Base-by-base conservation (phyloP, 768 basidiomycete genomes). In the Termitomyces sp. region DNA sequence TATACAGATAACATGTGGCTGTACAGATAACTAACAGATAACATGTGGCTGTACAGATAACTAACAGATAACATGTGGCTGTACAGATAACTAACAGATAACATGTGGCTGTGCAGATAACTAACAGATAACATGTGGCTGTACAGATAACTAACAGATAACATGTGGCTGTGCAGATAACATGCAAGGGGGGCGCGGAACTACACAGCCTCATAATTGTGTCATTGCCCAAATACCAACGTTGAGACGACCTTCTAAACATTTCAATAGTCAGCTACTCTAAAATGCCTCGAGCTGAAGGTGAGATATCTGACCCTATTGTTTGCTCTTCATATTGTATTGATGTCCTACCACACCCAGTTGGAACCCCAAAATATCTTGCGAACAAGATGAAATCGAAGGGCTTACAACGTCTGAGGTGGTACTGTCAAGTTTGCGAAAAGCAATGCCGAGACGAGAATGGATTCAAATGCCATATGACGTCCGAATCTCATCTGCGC, bases 401-500 rank as follows among this genome's bases (percentile, higher is more conserved):
- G 71, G 96, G 95, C 68, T 81, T 96, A 53, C 96, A 97, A 74
- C 87, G 94, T 69, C 85, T 98, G 65, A 85, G 96, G 64, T 98
- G 96, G 96, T 99, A 92, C 77, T 98, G 96, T 70, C 96, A 99
- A 81, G 93, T 98, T 66, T 98, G 97, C 84, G 79, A 98, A 82
- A 99, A 99, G 73, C 96, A 98, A 75, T 98, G 96, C 74, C 82
- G 96, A 72, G 92, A 98, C 74, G 97, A 98, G 79, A 99, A 99
- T 74, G 97, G 96, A 17, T 99, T 98, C 85, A 97, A 97, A 76
- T 96, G 94, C 73, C 95, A 98, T 72, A 84, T 87, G 15, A 83
- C 85, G 57, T 92, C 92, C 36, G 94, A 96, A 73, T 82, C 88
- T 1, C 97, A 99, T 76, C 79, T 98, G 40, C 86, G 97, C 5